Evolutionary conservation across 495 filamentous ascomycete species (phyloP).

Genomic region (Hypoxylon perforatum): DNA sequence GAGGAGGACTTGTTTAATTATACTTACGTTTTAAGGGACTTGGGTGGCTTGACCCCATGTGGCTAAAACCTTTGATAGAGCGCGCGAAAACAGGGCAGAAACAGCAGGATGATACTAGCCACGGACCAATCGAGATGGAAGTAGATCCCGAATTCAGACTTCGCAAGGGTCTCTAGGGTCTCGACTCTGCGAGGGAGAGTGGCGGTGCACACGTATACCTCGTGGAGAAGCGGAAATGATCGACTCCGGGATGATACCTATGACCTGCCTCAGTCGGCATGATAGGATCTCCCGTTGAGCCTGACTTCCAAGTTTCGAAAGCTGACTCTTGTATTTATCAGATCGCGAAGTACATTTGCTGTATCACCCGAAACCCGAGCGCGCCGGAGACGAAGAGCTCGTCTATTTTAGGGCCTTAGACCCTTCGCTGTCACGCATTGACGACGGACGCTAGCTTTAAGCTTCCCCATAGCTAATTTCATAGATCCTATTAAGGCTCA

Average conservation of each 20-base stretch:
- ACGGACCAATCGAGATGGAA: conserved; percentile 32
- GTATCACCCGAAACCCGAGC: background rate
- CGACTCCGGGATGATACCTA: conserved; percentile 9
- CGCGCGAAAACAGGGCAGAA: conserved; percentile 40
- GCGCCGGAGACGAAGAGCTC: background rate
- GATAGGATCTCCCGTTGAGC: background rate
- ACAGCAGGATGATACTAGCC: conserved; percentile 24
- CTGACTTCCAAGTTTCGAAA: conserved; percentile 11
- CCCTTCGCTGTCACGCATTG: conserved; percentile 11
- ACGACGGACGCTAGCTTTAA: conserved; percentile 9
- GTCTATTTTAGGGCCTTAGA: no score
- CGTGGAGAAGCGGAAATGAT: conserved; percentile 28
- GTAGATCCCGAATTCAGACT: conserved; percentile 29
- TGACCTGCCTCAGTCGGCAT: conserved; percentile 15
- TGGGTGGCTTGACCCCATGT: conserved; percentile 50
- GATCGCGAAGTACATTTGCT: no score
- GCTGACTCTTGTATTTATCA: conserved; percentile 1
- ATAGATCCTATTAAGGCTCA: conserved; percentile 24
- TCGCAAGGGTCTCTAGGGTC: conserved; percentile 27
- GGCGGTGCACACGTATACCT: conserved; percentile 42
- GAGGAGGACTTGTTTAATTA: conserved; percentile 43
- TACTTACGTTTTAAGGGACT: conserved; percentile 45
- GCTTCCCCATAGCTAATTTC: conserved; percentile 33
- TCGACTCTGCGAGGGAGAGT: conserved; percentile 29
- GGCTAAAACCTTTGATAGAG: conserved; percentile 40